Base-by-base conservation (phyloP, 495 filamentous ascomycete species). In the Daldinia caldariorum region DNA sequence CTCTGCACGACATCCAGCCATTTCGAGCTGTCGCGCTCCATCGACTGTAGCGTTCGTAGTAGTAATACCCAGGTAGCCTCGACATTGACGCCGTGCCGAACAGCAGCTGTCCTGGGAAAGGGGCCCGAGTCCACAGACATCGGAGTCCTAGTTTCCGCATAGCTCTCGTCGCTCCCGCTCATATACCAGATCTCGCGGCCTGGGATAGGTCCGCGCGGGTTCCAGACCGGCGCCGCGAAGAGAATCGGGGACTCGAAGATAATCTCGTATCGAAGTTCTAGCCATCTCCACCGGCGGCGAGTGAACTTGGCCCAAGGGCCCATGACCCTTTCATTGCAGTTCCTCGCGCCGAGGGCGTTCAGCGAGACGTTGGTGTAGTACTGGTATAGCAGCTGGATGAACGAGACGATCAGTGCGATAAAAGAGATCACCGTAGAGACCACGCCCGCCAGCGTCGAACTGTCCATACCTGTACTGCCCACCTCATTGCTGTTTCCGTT, bases 181-280 rank as follows among this genome's bases (percentile, higher is more conserved):
- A 85, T 74, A 37, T 79, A 80, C 50, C 69, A 64, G 7, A 84
- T 80, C 0, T 61, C 39, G 66, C 74, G 70, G 12, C 56, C 61
- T 43, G 62, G 54, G 18, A 84, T 77, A 10, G 83, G 83, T 6
- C 81, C 80, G 0, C 70, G 70, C 3, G 51, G 53, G 69, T 85
- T 85, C n/a, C 38, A 69, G 3, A 82, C 75, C 2, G 74, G 70
- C 22, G 78, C 82, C 16, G 83, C 78, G 41, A 86, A 84, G 37
- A 86, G 80, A 35, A 84, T 79, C 26, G 84, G 84, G 0, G 82
- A 76, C 58, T 84, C 78, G 71, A 83, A 85, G 16, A 78, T 75
- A 22, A 84, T 82, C 59, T 86, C 83, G 58, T 84, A 82, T 13
- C 84, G 78, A 8, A 86, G 75, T 73, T 86, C 83, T 13, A 58